Percentiles rank a stretch among this genome's conserved stretches.
Conservation (phyloP, 257 asterid genomes). For the Orobanche coerulescens region DNA sequence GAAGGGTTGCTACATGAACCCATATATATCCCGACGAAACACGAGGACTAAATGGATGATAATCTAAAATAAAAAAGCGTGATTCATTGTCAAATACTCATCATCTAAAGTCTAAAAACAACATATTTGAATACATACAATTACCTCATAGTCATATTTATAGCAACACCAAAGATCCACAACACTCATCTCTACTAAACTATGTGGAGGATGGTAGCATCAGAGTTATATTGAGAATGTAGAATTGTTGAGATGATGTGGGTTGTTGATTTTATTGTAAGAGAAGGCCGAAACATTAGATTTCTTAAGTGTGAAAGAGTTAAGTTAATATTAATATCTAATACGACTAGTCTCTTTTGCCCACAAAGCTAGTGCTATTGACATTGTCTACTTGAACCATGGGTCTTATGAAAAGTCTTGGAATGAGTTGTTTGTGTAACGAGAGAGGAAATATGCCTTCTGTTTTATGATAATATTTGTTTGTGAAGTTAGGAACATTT, state of each 20-base stretch:
- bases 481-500: not conserved
- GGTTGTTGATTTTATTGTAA: not conserved
- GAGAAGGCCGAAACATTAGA: not conserved
- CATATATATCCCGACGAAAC: too few species aligned
- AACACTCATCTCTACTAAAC: not conserved
- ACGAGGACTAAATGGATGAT: too few species aligned
- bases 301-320: not conserved
- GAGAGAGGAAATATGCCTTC: not conserved
- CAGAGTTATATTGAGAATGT: not conserved
- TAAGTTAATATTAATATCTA: not conserved
- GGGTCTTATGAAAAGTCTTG: not conserved
- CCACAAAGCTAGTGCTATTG: not conserved
- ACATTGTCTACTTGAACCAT: not conserved
- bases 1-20: too few species aligned
- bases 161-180: not conserved
- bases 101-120: too few species aligned
- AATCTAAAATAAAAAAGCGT: too few species aligned
- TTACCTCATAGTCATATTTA: too few species aligned
- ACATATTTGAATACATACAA: too few species aligned
- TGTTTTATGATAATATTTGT: not conserved
- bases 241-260: not conserved
- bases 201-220: not conserved
- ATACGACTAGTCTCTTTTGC: not conserved
- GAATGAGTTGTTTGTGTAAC: not conserved
- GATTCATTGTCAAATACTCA: too few species aligned